Evolutionary conservation across 2,329 filamentous ascomycete species (phyloP).

Genomic region (Ampelomyces quisqualis): DNA sequence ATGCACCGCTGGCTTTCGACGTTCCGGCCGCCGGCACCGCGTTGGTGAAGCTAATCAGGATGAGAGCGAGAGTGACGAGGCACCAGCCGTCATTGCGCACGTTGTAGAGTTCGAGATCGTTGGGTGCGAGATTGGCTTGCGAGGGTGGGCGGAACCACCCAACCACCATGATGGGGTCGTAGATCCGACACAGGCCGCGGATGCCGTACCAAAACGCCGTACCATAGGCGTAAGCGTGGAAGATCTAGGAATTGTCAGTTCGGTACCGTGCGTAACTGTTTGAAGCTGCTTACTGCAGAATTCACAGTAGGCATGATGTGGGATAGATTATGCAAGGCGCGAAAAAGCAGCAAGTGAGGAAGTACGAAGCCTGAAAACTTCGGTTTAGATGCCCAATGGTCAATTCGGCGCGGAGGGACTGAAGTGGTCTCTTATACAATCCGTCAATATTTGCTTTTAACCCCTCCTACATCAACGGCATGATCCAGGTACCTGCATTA

Average conservation of each 20-base stretch:
- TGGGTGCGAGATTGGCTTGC: conserved; percentile 22
- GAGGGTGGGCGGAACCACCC: conserved; percentile 30
- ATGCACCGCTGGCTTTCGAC: conserved; percentile 3
- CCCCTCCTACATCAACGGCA: not conserved
- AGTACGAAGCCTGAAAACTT: too few relatives aligned
- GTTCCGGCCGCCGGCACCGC: conserved; percentile 17
- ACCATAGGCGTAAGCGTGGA: conserved; percentile 28
- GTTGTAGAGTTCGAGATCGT: conserved; percentile 31
- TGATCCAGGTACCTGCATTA: conserved; percentile 2
- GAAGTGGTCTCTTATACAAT: not conserved
- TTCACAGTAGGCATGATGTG: conserved; percentile 20
- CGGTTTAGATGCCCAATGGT: not conserved
- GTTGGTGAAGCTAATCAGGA: conserved; percentile 25
- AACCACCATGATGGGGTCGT: conserved; percentile 28
- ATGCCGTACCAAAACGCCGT: conserved; percentile 32
- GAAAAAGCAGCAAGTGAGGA: too few relatives aligned
- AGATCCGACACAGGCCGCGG: conserved; percentile 26
- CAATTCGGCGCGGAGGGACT: not conserved
- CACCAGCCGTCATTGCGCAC: conserved; percentile 30
- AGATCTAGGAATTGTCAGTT: conserved; percentile 12
- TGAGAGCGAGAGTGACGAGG: conserved; percentile 27
- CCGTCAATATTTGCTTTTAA: not conserved
- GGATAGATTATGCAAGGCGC: too few relatives aligned
- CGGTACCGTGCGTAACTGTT: too few relatives aligned
- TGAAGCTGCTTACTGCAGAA: conserved; percentile 10